Conservation (phyloP, 2,329 filamentous ascomycete species). For the Elsinoe fawcettii region DNA sequence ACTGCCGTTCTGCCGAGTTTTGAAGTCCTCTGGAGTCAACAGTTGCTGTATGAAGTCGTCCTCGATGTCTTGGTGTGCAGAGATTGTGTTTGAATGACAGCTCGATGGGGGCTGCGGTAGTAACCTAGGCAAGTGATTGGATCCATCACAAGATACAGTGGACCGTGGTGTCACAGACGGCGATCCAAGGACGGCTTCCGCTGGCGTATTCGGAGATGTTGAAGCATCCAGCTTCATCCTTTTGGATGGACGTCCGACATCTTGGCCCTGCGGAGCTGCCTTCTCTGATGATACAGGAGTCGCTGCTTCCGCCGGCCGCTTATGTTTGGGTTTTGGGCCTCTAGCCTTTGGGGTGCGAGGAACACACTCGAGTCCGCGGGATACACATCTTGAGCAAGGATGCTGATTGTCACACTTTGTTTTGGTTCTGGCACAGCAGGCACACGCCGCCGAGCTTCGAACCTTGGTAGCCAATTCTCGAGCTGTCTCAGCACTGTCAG, state of each 20-base stretch:
- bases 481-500: background rate
- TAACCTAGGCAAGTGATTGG: background rate
- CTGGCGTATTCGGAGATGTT: background rate
- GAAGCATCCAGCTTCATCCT: background rate
- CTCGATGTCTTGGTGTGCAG: background rate
- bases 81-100: no score
- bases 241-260: background rate
- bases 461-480: background rate
- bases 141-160: background rate
- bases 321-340: background rate
- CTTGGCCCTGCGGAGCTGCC: background rate
- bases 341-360: background rate
- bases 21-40: background rate
- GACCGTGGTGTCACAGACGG: background rate
- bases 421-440: background rate
- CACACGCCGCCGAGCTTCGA: background rate
- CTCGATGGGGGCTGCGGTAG: background rate
- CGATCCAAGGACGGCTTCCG: background rate
- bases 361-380: background rate
- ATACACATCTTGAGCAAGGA: background rate
- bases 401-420: slow-evolving; percentile 2
- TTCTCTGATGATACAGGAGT: background rate
- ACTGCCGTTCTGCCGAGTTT: background rate
- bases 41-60: background rate
- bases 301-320: background rate